A percentile compares a stretch with the other conserved stretches of the same genome.
Conservation (phyloP, 2,329 filamentous ascomycete species). For the Leptosphaerulina australis region DNA sequence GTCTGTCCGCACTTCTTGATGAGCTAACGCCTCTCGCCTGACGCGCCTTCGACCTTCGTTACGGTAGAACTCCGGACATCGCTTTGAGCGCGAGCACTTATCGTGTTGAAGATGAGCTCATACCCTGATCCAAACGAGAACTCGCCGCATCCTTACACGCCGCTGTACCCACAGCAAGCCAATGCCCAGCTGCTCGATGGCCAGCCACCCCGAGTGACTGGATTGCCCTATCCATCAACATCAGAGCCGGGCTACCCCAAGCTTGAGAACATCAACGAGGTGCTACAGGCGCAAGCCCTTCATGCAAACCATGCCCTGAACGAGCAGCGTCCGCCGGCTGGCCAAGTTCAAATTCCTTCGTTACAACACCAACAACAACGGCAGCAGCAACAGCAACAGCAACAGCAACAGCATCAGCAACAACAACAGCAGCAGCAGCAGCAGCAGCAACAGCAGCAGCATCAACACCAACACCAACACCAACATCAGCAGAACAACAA, state of each 20-base stretch:
- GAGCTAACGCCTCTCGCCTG: constrained; percentile 16
- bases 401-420: constrained; percentile 18
- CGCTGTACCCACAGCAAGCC: constrained; percentile 17
- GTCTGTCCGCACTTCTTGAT: neutral
- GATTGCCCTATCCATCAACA: constrained; percentile 9
- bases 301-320: constrained; percentile 45
- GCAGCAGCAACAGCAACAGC: constrained; percentile 23
- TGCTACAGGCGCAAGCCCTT: constrained; percentile 46
- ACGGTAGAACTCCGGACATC: constrained; percentile 13
- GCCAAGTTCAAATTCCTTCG: constrained; percentile 13
- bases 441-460: constrained; percentile 13
- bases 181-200: constrained; percentile 17
- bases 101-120: constrained; percentile 16
- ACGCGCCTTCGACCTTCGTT: neutral
- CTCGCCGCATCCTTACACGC: constrained; percentile 17
- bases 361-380: constrained; percentile 10
- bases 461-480: constrained; percentile 22
- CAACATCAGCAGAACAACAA: constrained; percentile 34
- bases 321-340: constrained; percentile 28
- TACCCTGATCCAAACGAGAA: constrained; percentile 14
- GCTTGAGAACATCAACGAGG: constrained; percentile 46
- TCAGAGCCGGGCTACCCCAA: constrained; percentile 36
- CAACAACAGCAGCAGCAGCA: neutral
- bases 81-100: constrained; percentile 12
- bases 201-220: constrained; percentile 3